phyloP scores from a whole-genome alignment of 495 filamentous ascomycete genomes.

The Aspergillus campestris region DNA sequence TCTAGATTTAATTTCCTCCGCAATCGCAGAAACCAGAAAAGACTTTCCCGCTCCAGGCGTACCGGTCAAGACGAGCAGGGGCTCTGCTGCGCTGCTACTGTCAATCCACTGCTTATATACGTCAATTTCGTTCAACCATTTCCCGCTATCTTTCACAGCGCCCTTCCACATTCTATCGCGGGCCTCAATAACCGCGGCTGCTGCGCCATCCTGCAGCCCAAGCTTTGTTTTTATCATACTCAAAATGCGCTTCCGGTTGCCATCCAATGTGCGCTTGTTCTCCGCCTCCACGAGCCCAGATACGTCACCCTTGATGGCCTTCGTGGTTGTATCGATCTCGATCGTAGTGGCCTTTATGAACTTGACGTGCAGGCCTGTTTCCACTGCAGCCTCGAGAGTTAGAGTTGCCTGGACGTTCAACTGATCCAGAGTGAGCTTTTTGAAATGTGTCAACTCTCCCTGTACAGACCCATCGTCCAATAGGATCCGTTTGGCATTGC shows the following conservation, averaged over 20 bases:
- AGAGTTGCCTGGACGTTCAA: conserved; percentile 7
- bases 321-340: conserved; percentile 6
- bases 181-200: conserved; percentile 1
- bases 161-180: conserved; percentile 10
- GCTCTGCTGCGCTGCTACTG: conserved; percentile 3
- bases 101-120: conserved; percentile 8
- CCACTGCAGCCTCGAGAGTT: conserved; percentile 7
- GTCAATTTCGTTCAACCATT: conserved; percentile 8
- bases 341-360: conserved; percentile 5
- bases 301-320: conserved; percentile 8
- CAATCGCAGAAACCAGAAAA: conserved; percentile 8
- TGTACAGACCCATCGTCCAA: conserved; percentile 8
- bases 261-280: conserved; percentile 4
- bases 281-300: conserved; percentile 5
- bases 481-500: conserved; percentile 1
- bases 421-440: conserved; percentile 7
- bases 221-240: conserved; percentile 3
- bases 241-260: conserved; percentile 3
- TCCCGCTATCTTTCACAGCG: conserved; percentile 6
- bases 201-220: conserved; percentile 1
- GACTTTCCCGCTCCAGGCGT: conserved; percentile 14
- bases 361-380: conserved; percentile 2
- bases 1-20: conserved; percentile 9
- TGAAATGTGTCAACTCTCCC: conserved; percentile 5
- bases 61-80: conserved; percentile 12